Evolutionary conservation across 768 basidiomycete species (phyloP).

Genomic region (Termitomyces bulborhizus): DNA sequence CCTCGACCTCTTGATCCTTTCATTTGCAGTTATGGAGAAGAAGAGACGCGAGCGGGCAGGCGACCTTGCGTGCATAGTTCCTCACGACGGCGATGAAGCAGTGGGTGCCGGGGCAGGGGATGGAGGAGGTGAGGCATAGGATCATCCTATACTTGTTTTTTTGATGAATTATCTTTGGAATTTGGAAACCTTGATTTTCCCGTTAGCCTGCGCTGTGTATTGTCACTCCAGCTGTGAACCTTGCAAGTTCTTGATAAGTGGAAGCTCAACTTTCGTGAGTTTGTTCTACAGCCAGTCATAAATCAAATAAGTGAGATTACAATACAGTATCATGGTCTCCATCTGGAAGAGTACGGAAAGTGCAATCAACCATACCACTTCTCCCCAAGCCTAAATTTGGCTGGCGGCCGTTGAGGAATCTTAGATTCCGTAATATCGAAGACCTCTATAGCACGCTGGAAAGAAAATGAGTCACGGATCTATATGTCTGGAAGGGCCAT

Average conservation of each 20-base stretch:
- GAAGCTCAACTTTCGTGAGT: neutral
- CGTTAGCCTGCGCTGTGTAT: too few relatives aligned
- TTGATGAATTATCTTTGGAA: too few relatives aligned
- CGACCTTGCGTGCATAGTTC: constrained; percentile 20
- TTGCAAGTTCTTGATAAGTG: neutral
- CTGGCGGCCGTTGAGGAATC: constrained; percentile 70
- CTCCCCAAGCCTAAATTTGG: constrained; percentile 47
- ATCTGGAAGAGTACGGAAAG: too few relatives aligned
- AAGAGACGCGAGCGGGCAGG: constrained; percentile 37
- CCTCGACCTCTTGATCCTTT: constrained; percentile 46
- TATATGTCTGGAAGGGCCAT: neutral
- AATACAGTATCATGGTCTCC: neutral
- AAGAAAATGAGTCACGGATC: neutral
- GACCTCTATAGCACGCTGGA: constrained; percentile 78
- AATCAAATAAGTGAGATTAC: neutral
- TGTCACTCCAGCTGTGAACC: neutral
- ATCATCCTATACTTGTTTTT: too few relatives aligned
- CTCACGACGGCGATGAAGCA: constrained; percentile 29
- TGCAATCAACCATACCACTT: constrained; percentile 67
- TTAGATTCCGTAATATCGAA: constrained; percentile 73
- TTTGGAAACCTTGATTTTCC: too few relatives aligned
- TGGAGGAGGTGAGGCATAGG: constrained; percentile 16
- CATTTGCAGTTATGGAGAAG: constrained; percentile 53
- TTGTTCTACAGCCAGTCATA: neutral
- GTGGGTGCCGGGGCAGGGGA: constrained; percentile 31